Conservation (phyloP, 495 filamentous ascomycete species). For the Neurospora cerealis region DNA sequence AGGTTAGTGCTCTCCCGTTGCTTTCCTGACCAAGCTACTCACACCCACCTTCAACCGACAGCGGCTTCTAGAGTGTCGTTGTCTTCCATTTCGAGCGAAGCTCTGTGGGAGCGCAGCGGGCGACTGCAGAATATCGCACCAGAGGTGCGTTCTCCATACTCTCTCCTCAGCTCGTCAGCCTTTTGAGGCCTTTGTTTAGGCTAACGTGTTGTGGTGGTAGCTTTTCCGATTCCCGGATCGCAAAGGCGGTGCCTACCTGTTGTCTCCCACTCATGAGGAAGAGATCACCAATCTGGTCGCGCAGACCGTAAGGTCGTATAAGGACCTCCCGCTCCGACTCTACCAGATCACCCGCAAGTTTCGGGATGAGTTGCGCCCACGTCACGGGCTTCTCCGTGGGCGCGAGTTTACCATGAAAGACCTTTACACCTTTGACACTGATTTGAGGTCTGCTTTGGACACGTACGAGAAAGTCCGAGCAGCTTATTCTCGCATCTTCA, state of each 20-base stretch:
- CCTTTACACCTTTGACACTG: conserved; percentile 88
- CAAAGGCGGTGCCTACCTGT: conserved; percentile 61
- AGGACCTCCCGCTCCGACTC: conserved; percentile 72
- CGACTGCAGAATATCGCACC: conserved; percentile 27
- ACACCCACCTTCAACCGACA: conserved; percentile 17
- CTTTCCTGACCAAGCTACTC: background rate
- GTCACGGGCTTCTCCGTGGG: conserved; percentile 81
- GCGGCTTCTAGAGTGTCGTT: conserved; percentile 82
- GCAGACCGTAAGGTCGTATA: conserved; percentile 68
- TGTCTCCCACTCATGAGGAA: conserved; percentile 94
- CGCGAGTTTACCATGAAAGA: conserved; percentile 98
- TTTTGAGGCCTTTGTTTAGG: background rate
- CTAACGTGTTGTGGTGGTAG: conserved; percentile 30
- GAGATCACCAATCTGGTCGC: conserved; percentile 81
- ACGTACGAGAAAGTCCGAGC: conserved; percentile 66
- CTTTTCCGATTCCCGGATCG: conserved; percentile 75
- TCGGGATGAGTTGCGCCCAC: conserved; percentile 78
- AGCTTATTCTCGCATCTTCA: conserved; percentile 66
- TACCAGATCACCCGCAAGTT: conserved; percentile 96
- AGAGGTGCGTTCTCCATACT: conserved; percentile 25
- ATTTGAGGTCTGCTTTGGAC: conserved; percentile 49
- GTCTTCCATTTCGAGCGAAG: conserved; percentile 78
- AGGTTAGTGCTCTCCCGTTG: conserved; percentile 37
- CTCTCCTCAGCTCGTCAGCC: background rate
- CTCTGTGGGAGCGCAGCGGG: conserved; percentile 61